Conservation (phyloP, 257 asterid genomes). For the Solanum phureja region DNA sequence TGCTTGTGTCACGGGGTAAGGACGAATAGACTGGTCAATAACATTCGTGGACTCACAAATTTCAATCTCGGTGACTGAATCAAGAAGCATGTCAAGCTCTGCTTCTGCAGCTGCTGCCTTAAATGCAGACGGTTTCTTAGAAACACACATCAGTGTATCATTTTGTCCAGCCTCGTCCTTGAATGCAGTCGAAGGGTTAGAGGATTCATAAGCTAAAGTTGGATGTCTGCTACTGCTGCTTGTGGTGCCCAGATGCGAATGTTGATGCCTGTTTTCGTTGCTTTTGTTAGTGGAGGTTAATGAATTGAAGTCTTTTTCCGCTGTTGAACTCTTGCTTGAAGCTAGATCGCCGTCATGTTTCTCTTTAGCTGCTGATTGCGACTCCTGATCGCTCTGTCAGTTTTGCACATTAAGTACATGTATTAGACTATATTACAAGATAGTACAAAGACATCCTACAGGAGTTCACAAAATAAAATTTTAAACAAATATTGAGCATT, state of each 20-base stretch:
- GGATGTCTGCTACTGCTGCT: conserved; percentile 3
- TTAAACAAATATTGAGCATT: neutral
- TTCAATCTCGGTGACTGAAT: conserved; percentile 37
- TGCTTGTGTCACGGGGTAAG: neutral
- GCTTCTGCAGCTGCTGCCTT: conserved; percentile 58
- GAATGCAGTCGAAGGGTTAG: conserved; percentile 1
- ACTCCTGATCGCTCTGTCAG: conserved; percentile 34
- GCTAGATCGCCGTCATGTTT: conserved; percentile 5
- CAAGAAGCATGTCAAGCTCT: conserved; percentile 80
- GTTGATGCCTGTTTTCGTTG: conserved; percentile 2
- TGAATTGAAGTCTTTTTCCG: conserved; percentile 11
- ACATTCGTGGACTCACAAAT: conserved; percentile 13
- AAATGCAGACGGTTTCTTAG: conserved; percentile 20
- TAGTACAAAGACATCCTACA: neutral
- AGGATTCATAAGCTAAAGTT: conserved; percentile 7
- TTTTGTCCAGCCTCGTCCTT: conserved; percentile 10
- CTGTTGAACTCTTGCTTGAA: conserved; percentile 7
- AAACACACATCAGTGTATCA: neutral
- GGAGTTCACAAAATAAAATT: neutral
- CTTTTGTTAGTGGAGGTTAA: conserved; percentile 9
- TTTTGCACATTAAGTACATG: neutral
- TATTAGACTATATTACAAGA: neutral
- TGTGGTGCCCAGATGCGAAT: neutral
- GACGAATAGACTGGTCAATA: neutral
- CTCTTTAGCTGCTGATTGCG: conserved; percentile 13